Evolutionary conservation across 805 yeast species (phyloP), one percentile per base, ranked within the genome.

Genomic region (Maudiozyma barnettii): DNA sequence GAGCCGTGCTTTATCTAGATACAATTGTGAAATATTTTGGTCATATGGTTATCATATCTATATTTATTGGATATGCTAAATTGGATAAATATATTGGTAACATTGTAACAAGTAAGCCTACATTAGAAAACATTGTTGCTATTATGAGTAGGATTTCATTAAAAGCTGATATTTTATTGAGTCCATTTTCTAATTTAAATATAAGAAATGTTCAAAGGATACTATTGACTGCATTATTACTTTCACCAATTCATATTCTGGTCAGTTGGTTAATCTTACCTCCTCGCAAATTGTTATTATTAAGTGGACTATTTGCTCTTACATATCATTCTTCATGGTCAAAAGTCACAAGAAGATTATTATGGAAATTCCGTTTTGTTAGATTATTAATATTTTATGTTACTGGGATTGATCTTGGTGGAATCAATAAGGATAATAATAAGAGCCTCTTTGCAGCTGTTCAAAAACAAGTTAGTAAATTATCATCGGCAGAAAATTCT

Each of bases 301-400:
- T 76, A 1, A 58, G 73, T 10, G 91, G 93, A 1, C 49, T 72
- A 14, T 78, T 78, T 51, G 65, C 82, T 5, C 71, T 91, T 48
- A 81, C 95, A 1, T 91, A 88, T 63, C 96, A 93, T 65, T 88
- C 96, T 23, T 70, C 85, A 21, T 87, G 88, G 75, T 80, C 89
- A 26, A 73, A 88, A 49, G 89, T 91, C 9, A 81, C 95, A 0
- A 76, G 99, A 57, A 79, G 81, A 48, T 72, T 91, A 51, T 68
- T 90, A 31, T 91, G 98, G 98, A 81, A 84, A 55, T 81, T 91
- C 50, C 63, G 82, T 57, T 57, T 79, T 6, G 77, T 85, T 4
- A 76, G 97, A 54, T 63, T 83, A 44, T 56, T 84, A 6, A 79
- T 84, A 45, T 91, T 89, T 64, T 87, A 87, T 60, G 66, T 86